Evolutionary conservation across 1,284 basidiomycete genomes (phyloP).

Genomic region (Ceratobasidium sp.): DNA sequence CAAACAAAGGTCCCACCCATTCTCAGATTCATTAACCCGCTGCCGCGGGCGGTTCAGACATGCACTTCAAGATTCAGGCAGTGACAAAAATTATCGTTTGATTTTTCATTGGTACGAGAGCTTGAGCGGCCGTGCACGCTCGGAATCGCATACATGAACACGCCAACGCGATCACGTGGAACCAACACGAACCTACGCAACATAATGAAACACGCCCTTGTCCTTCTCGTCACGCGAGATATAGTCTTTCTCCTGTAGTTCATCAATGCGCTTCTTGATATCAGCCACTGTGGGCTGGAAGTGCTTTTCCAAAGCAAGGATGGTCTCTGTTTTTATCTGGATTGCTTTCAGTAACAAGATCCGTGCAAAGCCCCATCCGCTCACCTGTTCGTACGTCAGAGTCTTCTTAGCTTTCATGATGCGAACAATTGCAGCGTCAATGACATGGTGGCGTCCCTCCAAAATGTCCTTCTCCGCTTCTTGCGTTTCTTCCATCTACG

Average conservation of each 20-base stretch:
- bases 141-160: neutral
- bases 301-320: slow-evolving; percentile 80
- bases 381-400: slow-evolving; percentile 51
- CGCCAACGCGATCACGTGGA: slow-evolving; percentile 34
- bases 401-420: slow-evolving; percentile 93
- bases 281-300: slow-evolving; percentile 63
- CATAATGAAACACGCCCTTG: slow-evolving; percentile 73
- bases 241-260: slow-evolving; percentile 72
- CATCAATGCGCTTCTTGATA: slow-evolving; percentile 60
- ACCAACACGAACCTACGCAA: slow-evolving; percentile 59
- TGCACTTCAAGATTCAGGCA: neutral
- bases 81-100: neutral
- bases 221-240: slow-evolving; percentile 76
- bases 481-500: slow-evolving; percentile 82
- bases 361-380: slow-evolving; percentile 47
- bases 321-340: slow-evolving; percentile 76
- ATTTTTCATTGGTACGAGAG: no score
- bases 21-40: neutral
- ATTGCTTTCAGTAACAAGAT: slow-evolving; percentile 67
- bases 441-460: slow-evolving; percentile 80
- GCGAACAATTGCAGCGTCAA: slow-evolving; percentile 94
- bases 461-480: slow-evolving; percentile 85
- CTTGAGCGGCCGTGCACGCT: no score
- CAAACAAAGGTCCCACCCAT: slow-evolving; percentile 1
- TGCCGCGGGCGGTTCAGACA: neutral